Evolutionary conservation across 108 stramenopile genomes (phyloP), one percentile per base, ranked within the genome.

Genomic region (Licmophora abbreviata): DNA sequence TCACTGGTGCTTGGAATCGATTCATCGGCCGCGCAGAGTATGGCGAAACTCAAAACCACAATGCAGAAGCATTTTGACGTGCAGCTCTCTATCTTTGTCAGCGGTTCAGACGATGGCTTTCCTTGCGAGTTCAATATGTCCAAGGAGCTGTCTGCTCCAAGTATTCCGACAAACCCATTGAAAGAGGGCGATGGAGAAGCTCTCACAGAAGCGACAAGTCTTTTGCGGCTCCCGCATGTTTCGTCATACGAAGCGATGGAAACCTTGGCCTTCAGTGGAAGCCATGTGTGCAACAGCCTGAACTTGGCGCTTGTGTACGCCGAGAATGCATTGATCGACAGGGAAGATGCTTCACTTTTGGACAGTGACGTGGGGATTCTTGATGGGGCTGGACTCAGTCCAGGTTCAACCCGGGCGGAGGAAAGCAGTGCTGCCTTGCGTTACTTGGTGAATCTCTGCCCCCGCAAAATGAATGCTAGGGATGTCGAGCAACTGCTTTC

Each of bases 291-390:
- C 26, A 60, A 67, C 21, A 51, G 69, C 11, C 56, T 81, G 15
- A 80, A 85, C 50, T 59, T 63, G 25, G 84, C 80, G 0, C 61
- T 85, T 12, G 61, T 72, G 14, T 81, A 67, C 51, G 79, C 80
- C 1, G 84, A 81, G 58, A 75, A 85, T 55, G 65, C 71, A 14
- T 48, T 85, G 30, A 61, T 81, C 33, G 60, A 64, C 14, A 29
- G 68, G 24, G 50, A 51, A 29, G 61, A 76, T 24, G 53, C 71
- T n/a, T 40, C 36, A 7, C 45, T 85, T 40, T 5, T 40, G 20
- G 38, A 40, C 20, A 20, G 20, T 5, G 20, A 40, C 38, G 20
- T 40, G 3, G 38, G 15, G 15, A 40, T 40, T 40, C n/a, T n/a
- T n/a, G n/a, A n/a, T n/a, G n/a, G n/a, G n/a, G n/a, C n/a, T n/a